phyloP scores from a whole-genome alignment of 352 stramenopile genomes.

The Phytophthora cryptogea region DNA sequence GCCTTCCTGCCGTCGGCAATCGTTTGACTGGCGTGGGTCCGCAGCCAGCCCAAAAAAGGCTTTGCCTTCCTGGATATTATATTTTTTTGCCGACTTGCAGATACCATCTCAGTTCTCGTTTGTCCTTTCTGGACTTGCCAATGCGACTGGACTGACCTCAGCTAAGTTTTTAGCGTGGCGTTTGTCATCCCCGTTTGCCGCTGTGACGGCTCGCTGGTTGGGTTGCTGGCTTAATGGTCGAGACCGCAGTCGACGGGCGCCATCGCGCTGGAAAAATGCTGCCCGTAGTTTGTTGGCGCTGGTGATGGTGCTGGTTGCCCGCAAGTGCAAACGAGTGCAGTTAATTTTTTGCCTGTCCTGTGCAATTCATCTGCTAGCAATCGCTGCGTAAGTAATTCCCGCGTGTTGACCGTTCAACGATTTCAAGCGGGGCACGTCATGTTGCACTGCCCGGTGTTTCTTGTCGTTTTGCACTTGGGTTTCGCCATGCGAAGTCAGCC shows the following conservation, averaged over 20 bases:
- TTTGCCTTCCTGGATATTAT: slow-evolving; percentile 1
- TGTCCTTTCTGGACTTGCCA: slow-evolving; percentile 11
- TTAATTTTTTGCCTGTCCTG: slow-evolving; percentile 1
- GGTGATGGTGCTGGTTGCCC: not conserved
- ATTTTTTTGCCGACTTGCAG: slow-evolving; percentile 2
- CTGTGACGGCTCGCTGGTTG: not conserved
- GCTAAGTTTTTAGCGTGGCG: slow-evolving; percentile 1
- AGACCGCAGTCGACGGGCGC: no score
- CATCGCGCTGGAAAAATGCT: not conserved
- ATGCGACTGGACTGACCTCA: not conserved
- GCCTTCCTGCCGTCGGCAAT: not conserved
- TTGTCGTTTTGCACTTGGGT: not conserved
- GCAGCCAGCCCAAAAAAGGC: not conserved
- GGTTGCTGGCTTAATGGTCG: not conserved
- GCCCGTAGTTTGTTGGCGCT: not conserved
- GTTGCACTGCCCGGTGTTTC: not conserved
- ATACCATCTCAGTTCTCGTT: slow-evolving; percentile 23
- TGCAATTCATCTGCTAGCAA: slow-evolving; percentile 3
- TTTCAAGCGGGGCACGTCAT: slow-evolving; percentile 11
- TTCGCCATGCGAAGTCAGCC: not conserved
- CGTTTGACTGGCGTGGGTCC: not conserved
- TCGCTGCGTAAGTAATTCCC: slow-evolving; percentile 14
- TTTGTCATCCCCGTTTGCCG: slow-evolving; percentile 5
- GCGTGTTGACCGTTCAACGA: slow-evolving; percentile 25
- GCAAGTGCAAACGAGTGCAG: not conserved